Evolutionary conservation across 768 basidiomycete species (phyloP), one percentile per base, ranked within the genome.

Genomic region (Rhodotorula graminis): DNA sequence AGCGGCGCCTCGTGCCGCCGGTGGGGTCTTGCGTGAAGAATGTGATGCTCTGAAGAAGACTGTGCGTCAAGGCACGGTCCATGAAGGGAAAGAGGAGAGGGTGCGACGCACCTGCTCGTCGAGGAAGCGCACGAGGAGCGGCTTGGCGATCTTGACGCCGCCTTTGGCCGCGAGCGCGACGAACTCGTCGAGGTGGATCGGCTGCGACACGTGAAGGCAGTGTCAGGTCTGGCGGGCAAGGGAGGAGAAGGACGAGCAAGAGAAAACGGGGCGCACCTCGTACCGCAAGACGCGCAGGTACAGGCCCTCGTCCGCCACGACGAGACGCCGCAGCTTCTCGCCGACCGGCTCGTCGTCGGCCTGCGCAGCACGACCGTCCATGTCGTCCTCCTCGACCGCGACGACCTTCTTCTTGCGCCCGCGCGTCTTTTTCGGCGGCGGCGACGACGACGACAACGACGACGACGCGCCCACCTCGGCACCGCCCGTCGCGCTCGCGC

Each of bases 181-280:
- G 56, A 76, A 72, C 40, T 64, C 74, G 71, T 72, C 71, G 25
- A 76, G 25, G 50, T 72, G 69, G 31, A 76, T 61, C 11, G 74
- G 74, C 74, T 76, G 67, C 15, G 37, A 7, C n/a, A 18, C 14
- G 23, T 23, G 11, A 5, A 2, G 23, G 40, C n/a, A 40, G 42
- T 12, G 4, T 23, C 23, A 9, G 19, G 2, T 14, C 12, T 21
- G 0, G 9, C 29, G n/a, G 33, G 14, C 0, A 37, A 8, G 7
- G 0, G 1, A 25, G 40, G 53, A 49, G 23, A 10, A 14, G 18
- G 9, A 16, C 0, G 27, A 11, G 37, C 2, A 57, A 29, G 49
- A 8, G 8, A 14, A 40, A 31, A 23, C 8, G 33, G 16, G 14
- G 56, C 71, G 46, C 44, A 72, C 74, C 71, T 76, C 74, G 63